Base-by-base conservation (phyloP, 371 early-diverging fungal species). In the Mortierella sp. region DNA sequence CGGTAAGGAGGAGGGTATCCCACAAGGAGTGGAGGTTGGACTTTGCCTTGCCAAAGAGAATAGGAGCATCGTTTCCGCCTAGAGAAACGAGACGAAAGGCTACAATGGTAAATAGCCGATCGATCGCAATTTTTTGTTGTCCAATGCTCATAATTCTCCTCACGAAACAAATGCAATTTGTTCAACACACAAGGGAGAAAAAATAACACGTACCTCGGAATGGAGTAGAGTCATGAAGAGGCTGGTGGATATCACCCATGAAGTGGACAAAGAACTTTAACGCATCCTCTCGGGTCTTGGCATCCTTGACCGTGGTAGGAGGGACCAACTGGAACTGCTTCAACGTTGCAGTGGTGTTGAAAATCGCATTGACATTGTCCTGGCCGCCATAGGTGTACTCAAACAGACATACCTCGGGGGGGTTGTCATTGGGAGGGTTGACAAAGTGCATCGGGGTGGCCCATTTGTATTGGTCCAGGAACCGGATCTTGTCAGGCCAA, bases 181-280 rank as follows among this genome's bases (percentile, higher is more conserved):
- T 40, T 40, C 43, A 6, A 6, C 34, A 37, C 21, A 57, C 28
- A 28, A n/a, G 6, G 28, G 57, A 57, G 10, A 24, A 5, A 24
- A 5, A 54, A 54, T 54, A 54, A 19, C 13, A 37, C 90, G 31
- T 37, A 67, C 67, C 91, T 9, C 73, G 79, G 40, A 81, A 81
- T 5, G 44, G 71, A 19, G 85, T 87, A 28, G 89, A 90, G 77
- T 87, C 86, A 78, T 93, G 93, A 57, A 93, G 86, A 21, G 93
- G 93, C 85, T 93, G 93, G 40, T 90, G 85, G 44, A 92, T 83
- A 75, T 93, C 93, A 10, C 93, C 93, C 59, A 92, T 31, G 71
- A 91, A 93, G 83, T 93, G 92, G 40, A 87, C 72, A 64, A 92
- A 75, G 79, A 91, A 92, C 80, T 77, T 87, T 53, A 91, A 73